Evolutionary conservation across 257 asterid genomes (phyloP), one percentile per base, ranked within the genome.

Genomic region (Phtheirospermum japonicum): DNA sequence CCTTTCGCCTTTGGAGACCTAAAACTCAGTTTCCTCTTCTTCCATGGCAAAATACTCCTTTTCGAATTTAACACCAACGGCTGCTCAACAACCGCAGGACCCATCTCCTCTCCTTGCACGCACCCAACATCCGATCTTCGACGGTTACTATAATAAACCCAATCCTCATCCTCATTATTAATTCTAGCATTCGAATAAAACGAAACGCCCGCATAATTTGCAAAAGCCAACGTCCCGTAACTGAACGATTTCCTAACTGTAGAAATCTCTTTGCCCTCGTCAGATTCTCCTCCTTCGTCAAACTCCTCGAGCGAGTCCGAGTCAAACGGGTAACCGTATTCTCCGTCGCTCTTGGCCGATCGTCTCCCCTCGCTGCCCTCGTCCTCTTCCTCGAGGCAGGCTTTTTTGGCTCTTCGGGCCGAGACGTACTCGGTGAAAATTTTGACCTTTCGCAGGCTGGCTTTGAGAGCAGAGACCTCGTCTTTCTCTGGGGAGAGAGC

Each of bases 41-140:
- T 88, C 98, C 98, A 91, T 45, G 96, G 91, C 53, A 91, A 73
- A 63, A 91, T 84, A 82, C 96, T 86, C n/a, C 96, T 88, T 48
- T 79, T 90, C 46, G 91, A 48, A 54, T 71, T 88, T 72, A 64
- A 89, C 65, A 74, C 13, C 4, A 69, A 33, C 8, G 75, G 48
- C 36, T 79, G 79, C 78, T 87, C 95, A n/a, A 79, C 39, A 74
- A 75, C 31, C 52, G 60, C 26, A 4, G 77, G 32, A 56, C 65
- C 60, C 28, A 65, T 64, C 54, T 81, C 84, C 61, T 84, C 95
- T 28, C 45, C 57, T 4, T 11, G 67, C 0, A 85, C 71, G 75
- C 88, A 76, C 17, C 81, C 89, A 51, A 77, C 88, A 55, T 92
- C 95, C 4, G 96, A 89, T 52, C 73, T 85, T 33, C 94, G 89